A percentile compares a stretch with the other conserved stretches of the same genome.
Evolutionary conservation across 2,329 filamentous ascomycete species (phyloP).

Genomic region (Talaromyces sp.): DNA sequence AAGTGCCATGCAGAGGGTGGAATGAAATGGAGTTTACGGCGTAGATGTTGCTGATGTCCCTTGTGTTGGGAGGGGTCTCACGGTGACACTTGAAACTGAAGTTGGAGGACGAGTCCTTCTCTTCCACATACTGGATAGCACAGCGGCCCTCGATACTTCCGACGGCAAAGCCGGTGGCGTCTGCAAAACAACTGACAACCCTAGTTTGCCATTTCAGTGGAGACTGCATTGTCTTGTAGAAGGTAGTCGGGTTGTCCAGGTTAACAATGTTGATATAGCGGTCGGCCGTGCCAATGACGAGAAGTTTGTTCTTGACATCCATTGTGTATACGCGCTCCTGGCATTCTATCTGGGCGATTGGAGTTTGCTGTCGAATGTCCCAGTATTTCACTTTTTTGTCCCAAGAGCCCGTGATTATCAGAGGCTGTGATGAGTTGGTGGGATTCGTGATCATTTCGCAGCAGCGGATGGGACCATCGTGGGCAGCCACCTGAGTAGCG

Average conservation of each 20-base stretch:
- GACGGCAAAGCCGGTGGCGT: constrained; percentile 87
- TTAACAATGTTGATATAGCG: constrained; percentile 95
- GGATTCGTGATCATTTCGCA: constrained; percentile 71
- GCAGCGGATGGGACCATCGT: constrained; percentile 76
- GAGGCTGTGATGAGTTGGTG: constrained; percentile 50
- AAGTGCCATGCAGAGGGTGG: constrained; percentile 95
- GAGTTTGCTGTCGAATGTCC: constrained; percentile 47
- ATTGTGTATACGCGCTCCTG: constrained; percentile 69
- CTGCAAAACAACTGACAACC: constrained; percentile 89
- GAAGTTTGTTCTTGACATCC: constrained; percentile 81
- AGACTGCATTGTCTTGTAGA: constrained; percentile 95
- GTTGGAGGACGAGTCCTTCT: constrained; percentile 86
- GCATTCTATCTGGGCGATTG: constrained; percentile 44
- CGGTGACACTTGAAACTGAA: constrained; percentile 99
- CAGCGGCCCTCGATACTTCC: constrained; percentile 96
- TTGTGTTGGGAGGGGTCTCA: constrained; percentile 59
- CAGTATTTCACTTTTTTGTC: constrained; percentile 55
- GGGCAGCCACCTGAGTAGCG: constrained; percentile 67
- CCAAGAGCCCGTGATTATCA: constrained; percentile 79
- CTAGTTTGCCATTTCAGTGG: constrained; percentile 98
- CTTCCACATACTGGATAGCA: constrained; percentile 96
- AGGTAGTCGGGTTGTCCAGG: constrained; percentile 77
- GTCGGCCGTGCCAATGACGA: constrained; percentile 90
- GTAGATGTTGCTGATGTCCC: constrained; percentile 80
- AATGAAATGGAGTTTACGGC: constrained; percentile 97